Conservation (phyloP, 192 early-diverging fungal species). For the Lunasporangiospora selenospora region DNA sequence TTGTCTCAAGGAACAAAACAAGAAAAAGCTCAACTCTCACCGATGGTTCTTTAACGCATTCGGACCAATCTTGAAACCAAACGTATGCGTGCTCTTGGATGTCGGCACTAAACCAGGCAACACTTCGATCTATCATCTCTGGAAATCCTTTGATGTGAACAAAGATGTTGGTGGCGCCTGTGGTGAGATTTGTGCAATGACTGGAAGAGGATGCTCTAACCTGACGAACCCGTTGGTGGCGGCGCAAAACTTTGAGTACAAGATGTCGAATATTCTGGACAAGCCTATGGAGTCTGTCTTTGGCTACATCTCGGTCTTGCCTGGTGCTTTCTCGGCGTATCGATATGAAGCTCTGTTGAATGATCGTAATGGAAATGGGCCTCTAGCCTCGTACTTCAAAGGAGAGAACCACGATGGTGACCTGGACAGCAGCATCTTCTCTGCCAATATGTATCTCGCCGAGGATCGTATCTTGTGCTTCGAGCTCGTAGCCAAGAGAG, state of each 20-base stretch:
- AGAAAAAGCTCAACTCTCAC: conserved; percentile 69
- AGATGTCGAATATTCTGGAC: conserved; percentile 76
- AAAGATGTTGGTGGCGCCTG: conserved; percentile 80
- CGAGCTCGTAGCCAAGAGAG: conserved; percentile 77
- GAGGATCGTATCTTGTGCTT: conserved; percentile 84
- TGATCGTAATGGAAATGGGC: conserved; percentile 58
- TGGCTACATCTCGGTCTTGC: conserved; percentile 95
- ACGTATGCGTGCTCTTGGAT: conserved; percentile 72
- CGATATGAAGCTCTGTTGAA: conserved; percentile 76
- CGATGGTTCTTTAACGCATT: conserved; percentile 71
- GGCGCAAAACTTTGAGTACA: conserved; percentile 87
- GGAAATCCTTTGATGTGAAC: conserved; percentile 81
- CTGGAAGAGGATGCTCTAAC: conserved; percentile 61
- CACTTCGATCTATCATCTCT: conserved; percentile 74
- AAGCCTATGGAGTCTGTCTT: conserved; percentile 88
- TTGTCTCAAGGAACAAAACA: conserved; percentile 79
- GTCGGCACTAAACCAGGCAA: conserved; percentile 81
- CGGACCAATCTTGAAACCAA: conserved; percentile 62
- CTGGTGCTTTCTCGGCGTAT: conserved; percentile 86
- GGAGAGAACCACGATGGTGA: conserved; percentile 71
- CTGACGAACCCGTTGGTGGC: conserved; percentile 77
- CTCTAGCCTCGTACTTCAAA: conserved; percentile 77
- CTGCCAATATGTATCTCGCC: conserved; percentile 71
- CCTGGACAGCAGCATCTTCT: conserved; percentile 63
- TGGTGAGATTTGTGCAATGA: conserved; percentile 81